Conservation (phyloP, 2,329 filamentous ascomycete species). For the Hypoxylon sp. region DNA sequence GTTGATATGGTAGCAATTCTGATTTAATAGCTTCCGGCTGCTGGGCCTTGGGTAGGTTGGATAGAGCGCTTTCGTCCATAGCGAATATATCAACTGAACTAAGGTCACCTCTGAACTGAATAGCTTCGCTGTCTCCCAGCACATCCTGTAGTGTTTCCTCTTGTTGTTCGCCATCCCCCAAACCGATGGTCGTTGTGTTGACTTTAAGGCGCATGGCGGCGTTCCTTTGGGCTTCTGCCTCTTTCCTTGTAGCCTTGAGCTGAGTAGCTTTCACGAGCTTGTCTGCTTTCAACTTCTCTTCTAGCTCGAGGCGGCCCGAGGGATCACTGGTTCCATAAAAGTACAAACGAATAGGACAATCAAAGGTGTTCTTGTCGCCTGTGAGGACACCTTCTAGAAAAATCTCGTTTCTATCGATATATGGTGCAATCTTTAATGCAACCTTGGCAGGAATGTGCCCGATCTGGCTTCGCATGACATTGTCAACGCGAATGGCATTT, state of each 20-base stretch:
- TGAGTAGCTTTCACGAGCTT: conserved; percentile 73
- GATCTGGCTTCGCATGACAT: conserved; percentile 81
- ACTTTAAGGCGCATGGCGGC: conserved; percentile 58
- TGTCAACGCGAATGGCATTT: conserved; percentile 85
- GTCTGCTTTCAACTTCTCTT: conserved; percentile 73
- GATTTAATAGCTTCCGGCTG: conserved; percentile 77
- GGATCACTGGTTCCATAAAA: conserved; percentile 78
- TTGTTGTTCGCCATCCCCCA: conserved; percentile 51
- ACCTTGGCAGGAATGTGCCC: conserved; percentile 80
- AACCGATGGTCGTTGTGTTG: conserved; percentile 58
- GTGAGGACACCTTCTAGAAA: conserved; percentile 78
- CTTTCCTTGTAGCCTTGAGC: conserved; percentile 67
- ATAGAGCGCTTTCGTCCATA: conserved; percentile 77
- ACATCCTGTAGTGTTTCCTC: conserved; percentile 73
- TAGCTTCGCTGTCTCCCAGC: conserved; percentile 74
- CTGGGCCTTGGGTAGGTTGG: conserved; percentile 78
- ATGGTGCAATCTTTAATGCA: conserved; percentile 79
- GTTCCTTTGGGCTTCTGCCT: conserved; percentile 68
- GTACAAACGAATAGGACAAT: conserved; percentile 79
- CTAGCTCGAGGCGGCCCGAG: conserved; percentile 66
- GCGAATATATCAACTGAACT: conserved; percentile 79
- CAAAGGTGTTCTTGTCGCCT: conserved; percentile 75
- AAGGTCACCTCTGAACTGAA: conserved; percentile 75
- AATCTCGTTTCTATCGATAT: conserved; percentile 75
- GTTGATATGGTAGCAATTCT: conserved; percentile 83